Percentiles rank a stretch among this genome's conserved stretches.
Evolutionary conservation across 208 protist genomes (phyloP).

Genomic region (Trichomonas vaginalis): DNA sequence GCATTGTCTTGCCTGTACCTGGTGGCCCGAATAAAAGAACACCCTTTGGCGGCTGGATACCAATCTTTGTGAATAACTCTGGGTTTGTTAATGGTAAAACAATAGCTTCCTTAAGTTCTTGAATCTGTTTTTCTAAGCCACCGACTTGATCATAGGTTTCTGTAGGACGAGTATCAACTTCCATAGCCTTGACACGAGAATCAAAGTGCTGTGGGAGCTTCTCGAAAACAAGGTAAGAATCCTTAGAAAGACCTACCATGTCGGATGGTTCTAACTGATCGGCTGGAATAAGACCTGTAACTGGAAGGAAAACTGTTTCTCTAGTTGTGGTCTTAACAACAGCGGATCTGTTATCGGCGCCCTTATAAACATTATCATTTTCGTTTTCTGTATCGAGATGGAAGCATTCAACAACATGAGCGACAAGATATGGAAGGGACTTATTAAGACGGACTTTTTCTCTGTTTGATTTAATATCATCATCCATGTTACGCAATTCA

Average conservation of each 20-base stretch:
- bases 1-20: slow-evolving; percentile 84
- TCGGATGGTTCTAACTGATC: slow-evolving; percentile 84
- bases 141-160: slow-evolving; percentile 97
- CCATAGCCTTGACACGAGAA: slow-evolving; percentile 99
- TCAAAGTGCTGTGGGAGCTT: slow-evolving; percentile 95
- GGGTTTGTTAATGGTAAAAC: slow-evolving; percentile 96
- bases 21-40: slow-evolving; percentile 85
- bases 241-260: slow-evolving; percentile 98
- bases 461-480: slow-evolving; percentile 44
- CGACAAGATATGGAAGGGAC: slow-evolving; percentile 70
- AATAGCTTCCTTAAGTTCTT: slow-evolving; percentile 87
- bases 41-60: slow-evolving; percentile 95
- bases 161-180: slow-evolving; percentile 91
- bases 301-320: slow-evolving; percentile 94
- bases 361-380: slow-evolving; percentile 49
- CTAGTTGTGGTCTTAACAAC: slow-evolving; percentile 96
- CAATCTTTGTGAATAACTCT: slow-evolving; percentile 88
- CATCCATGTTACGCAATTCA: background rate
- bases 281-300: slow-evolving; percentile 93
- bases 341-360: slow-evolving; percentile 68
- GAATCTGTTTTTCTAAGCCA: slow-evolving; percentile 98
- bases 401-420: slow-evolving; percentile 66
- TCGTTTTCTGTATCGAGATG: slow-evolving; percentile 40
- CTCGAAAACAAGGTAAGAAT: slow-evolving; percentile 97
- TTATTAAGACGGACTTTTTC: slow-evolving; percentile 78